Evolutionary conservation across 2,329 filamentous ascomycete genomes (phyloP).

Genomic region (Fusarium sp.): DNA sequence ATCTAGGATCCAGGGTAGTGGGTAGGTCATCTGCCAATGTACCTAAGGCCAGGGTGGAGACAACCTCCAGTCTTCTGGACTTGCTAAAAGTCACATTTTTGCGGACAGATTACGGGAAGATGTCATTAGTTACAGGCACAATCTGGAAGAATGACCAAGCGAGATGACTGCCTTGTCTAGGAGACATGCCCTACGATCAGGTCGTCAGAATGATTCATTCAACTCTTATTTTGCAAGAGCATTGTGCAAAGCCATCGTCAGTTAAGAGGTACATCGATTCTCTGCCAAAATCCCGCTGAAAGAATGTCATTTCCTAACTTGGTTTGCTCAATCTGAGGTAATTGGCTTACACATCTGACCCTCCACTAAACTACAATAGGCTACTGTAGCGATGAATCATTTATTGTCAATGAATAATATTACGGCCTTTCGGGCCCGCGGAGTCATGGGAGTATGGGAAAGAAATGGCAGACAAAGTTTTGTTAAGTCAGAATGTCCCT

Average conservation of each 20-base stretch:
- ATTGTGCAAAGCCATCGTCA: neutral
- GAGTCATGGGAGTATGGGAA: neutral
- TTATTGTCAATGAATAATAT: neutral
- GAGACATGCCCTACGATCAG: neutral
- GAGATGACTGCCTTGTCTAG: no score
- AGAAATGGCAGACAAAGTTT: neutral
- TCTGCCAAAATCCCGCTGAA: neutral
- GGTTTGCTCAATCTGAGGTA: neutral
- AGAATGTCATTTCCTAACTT: neutral
- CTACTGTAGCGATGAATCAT: conserved; percentile 13
- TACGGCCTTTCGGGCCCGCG: neutral
- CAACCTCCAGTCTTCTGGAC: neutral
- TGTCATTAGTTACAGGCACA: neutral
- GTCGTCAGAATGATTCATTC: neutral
- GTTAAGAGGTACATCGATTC: neutral
- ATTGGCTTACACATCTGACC: neutral
- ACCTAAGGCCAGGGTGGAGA: neutral
- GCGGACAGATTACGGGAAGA: neutral
- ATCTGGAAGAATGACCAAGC: neutral
- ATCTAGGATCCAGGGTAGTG: neutral
- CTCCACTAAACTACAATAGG: neutral
- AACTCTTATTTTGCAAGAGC: neutral
- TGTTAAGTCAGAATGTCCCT: neutral
- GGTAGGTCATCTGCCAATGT: neutral
- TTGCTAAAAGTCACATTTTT: neutral